These are phyloP conservation scores for Logfia minima DNA, from an alignment of 129 eudicot species.

Conservation along the genomic window DNA sequence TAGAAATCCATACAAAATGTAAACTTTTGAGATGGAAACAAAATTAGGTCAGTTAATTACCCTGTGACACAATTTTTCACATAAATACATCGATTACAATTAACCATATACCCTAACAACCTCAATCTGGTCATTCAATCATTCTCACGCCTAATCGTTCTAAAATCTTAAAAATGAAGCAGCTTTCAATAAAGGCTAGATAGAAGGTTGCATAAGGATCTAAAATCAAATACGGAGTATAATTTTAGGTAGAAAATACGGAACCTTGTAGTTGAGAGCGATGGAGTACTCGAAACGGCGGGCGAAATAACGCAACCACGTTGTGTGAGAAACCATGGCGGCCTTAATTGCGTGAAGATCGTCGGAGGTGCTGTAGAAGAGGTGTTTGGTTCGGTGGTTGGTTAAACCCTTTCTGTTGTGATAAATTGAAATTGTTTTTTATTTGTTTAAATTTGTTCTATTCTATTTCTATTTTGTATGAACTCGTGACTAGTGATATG, in stretches of 20 bases:
- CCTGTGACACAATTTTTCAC: not conserved
- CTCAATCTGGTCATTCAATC: not conserved
- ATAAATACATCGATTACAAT: not conserved
- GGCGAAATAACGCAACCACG: constrained; percentile 61
- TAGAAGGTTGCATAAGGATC: constrained; percentile 5
- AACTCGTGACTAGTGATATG: not conserved
- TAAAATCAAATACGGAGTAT: not conserved
- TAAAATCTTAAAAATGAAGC: not conserved
- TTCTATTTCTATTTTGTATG: too few species aligned
- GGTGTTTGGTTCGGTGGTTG: constrained; percentile 15
- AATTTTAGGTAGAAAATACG: not conserved
- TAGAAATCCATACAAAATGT: not conserved
- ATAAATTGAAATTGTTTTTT: not conserved
- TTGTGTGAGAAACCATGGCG: constrained; percentile 56
- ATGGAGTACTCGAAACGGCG: constrained; percentile 58
- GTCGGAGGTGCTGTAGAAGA: constrained; percentile 9
- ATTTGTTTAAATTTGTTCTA: not conserved
- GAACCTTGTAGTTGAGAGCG: constrained; percentile 49
- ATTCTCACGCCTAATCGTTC: not conserved
- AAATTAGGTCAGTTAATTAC: not conserved
- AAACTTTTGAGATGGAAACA: not conserved
- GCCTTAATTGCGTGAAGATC: constrained; percentile 6
- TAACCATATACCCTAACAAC: constrained; percentile 19
- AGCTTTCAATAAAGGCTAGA: not conserved
- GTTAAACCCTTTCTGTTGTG: constrained; percentile 28